phyloP scores from a whole-genome alignment of 371 early-diverging fungal genomes.

The Saksenaea oblongispora region DNA sequence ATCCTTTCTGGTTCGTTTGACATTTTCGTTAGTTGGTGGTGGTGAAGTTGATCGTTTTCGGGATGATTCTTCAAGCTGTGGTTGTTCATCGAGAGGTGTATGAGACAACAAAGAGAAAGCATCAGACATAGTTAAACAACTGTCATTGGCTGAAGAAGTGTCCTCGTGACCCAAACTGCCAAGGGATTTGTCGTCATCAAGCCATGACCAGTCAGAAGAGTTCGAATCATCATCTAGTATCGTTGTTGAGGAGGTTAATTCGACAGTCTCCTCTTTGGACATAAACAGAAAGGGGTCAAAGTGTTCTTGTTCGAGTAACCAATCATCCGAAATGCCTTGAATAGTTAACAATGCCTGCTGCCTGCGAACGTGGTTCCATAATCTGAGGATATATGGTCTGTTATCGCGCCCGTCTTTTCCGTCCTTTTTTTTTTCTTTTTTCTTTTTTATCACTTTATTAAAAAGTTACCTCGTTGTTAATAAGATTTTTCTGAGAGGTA shows the following conservation, averaged over 20 bases:
- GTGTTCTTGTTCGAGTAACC: slow-evolving; percentile 3
- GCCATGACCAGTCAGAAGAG: slow-evolving; percentile 9
- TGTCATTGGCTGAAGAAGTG: slow-evolving; percentile 2
- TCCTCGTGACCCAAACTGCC: slow-evolving; percentile 6
- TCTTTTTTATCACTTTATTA: background rate
- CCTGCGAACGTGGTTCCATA: slow-evolving; percentile 11
- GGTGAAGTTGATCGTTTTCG: slow-evolving; percentile 1
- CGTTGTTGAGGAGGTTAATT: slow-evolving; percentile 4
- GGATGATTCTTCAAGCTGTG: background rate
- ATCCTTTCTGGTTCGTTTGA: slow-evolving; percentile 1
- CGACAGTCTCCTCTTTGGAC: slow-evolving; percentile 2
- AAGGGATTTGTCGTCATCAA: slow-evolving; percentile 11
- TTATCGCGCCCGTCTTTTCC: background rate
- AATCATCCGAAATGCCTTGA: slow-evolving; percentile 9
- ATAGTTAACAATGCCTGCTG: slow-evolving; percentile 4
- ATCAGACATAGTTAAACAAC: background rate
- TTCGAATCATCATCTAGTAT: slow-evolving; percentile 8
- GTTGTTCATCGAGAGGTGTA: slow-evolving; percentile 6
- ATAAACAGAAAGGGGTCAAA: slow-evolving; percentile 1
- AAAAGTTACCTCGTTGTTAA: slow-evolving; percentile 8
- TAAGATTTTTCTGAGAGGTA: slow-evolving; percentile 9
- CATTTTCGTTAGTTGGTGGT: background rate
- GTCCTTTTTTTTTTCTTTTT: background rate
- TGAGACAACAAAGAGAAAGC: slow-evolving; percentile 4
- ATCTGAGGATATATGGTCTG: slow-evolving; percentile 7